phyloP scores from a whole-genome alignment of 2,329 filamentous ascomycete genomes.

The Acrodontium crateriforme region DNA sequence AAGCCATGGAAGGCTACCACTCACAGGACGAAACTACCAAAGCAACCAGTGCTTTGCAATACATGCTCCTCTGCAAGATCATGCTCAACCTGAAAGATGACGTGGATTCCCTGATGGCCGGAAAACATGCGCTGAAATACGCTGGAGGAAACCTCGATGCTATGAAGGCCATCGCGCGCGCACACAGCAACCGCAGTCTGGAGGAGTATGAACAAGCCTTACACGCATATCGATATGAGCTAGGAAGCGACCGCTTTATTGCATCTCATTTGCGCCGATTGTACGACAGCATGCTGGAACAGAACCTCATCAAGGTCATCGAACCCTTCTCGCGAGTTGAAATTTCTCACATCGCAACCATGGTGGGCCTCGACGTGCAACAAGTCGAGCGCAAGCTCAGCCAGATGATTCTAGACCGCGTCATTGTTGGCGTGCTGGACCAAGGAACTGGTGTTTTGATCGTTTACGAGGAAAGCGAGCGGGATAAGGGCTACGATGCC shows the following conservation, averaged over 20 bases:
- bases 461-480: slow-evolving; percentile 87
- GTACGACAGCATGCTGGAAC: slow-evolving; percentile 97
- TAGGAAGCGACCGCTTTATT: slow-evolving; percentile 90
- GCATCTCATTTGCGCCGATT: slow-evolving; percentile 89
- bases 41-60: slow-evolving; percentile 95
- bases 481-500: slow-evolving; percentile 87
- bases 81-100: slow-evolving; percentile 97
- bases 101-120: slow-evolving; percentile 85
- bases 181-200: slow-evolving; percentile 86
- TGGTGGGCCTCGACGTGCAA: slow-evolving; percentile 89
- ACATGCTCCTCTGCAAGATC: slow-evolving; percentile 99
- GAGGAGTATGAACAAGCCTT: slow-evolving; percentile 95
- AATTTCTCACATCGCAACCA: slow-evolving; percentile 91
- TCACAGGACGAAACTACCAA: slow-evolving; percentile 75
- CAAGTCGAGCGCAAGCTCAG: slow-evolving; percentile 97
- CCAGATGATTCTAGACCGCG: slow-evolving; percentile 99
- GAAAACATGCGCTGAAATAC: slow-evolving; percentile 94
- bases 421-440: slow-evolving; percentile 93
- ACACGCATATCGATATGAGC: slow-evolving; percentile 79
- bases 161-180: slow-evolving; percentile 96
- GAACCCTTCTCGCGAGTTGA: slow-evolving; percentile 96
- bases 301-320: slow-evolving; percentile 99
- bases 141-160: slow-evolving; percentile 91
- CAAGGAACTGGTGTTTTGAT: slow-evolving; percentile 96
- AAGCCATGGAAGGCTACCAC: slow-evolving; percentile 94